phyloP scores from a whole-genome alignment of 2,329 filamentous ascomycete species.

The Phoma sp. region DNA sequence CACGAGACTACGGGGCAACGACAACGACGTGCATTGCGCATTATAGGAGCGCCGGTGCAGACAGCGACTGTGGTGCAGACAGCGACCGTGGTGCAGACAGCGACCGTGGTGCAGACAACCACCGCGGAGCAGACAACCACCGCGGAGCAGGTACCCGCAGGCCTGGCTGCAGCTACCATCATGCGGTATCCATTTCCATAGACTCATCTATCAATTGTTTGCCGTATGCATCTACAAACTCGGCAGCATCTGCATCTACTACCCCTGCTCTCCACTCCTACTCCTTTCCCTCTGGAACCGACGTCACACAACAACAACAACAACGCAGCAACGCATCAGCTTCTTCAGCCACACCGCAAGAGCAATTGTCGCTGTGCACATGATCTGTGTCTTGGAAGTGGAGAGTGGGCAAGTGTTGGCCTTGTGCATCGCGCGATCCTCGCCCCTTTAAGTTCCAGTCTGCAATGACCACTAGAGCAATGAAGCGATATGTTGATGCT shows the following conservation, averaged over 20 bases:
- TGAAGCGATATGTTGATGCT: slow-evolving; percentile 6
- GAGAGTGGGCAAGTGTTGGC: slow-evolving; percentile 1
- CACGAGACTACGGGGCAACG: not conserved
- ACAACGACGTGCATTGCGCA: not conserved
- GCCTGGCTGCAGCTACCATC: not conserved
- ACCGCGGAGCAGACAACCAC: not conserved
- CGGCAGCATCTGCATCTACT: not conserved
- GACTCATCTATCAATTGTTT: not conserved
- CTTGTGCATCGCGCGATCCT: slow-evolving; percentile 4
- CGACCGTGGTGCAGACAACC: no score
- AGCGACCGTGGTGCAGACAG: no score
- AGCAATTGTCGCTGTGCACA: slow-evolving; percentile 2
- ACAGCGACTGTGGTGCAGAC: no score
- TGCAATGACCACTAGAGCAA: slow-evolving; percentile 1
- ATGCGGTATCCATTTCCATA: not conserved
- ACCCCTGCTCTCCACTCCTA: not conserved
- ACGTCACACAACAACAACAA: slow-evolving; percentile 20
- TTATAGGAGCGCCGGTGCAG: not conserved
- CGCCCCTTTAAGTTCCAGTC: slow-evolving; percentile 7
- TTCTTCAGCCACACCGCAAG: slow-evolving; percentile 18
- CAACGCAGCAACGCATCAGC: slow-evolving; percentile 12
- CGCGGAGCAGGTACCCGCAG: not conserved
- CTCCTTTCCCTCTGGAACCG: slow-evolving; percentile 3
- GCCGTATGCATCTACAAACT: not conserved
- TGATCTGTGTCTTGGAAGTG: not conserved